Percentiles rank a stretch among this genome's conserved stretches.
phyloP scores from a whole-genome alignment of 768 basidiomycete species.

The Paxillus involutus region DNA sequence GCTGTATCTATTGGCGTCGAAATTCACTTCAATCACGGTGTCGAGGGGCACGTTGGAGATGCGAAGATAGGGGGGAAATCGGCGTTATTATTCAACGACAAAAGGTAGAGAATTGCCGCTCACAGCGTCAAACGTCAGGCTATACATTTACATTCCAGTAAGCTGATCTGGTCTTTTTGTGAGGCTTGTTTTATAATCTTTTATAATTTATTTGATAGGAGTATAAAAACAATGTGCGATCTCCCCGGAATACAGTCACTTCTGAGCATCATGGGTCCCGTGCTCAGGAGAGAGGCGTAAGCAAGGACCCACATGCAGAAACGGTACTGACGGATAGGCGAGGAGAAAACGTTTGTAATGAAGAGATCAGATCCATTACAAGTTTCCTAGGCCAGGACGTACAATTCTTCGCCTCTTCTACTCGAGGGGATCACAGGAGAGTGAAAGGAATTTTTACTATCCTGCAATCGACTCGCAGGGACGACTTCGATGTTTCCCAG shows the following conservation, averaged over 20 bases:
- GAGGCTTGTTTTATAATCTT: background rate
- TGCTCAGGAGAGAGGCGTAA: conserved; percentile 15
- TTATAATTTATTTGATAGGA: conserved; percentile 11
- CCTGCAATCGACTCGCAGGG: conserved; percentile 1
- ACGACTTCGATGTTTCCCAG: conserved; percentile 18
- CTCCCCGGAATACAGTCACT: conserved; percentile 21
- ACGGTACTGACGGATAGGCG: conserved; percentile 20
- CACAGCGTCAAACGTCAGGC: conserved; percentile 24
- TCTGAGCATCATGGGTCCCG: conserved; percentile 24
- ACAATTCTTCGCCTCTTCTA: conserved; percentile 10
- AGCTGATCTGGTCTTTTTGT: conserved; percentile 6
- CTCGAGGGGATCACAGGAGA: too few species aligned
- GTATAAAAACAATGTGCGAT: conserved; percentile 18
- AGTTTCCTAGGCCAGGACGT: conserved; percentile 5
- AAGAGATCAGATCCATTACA: background rate
- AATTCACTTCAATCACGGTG: conserved; percentile 16
- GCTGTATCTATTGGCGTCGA: conserved; percentile 20
- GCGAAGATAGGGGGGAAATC: conserved; percentile 3
- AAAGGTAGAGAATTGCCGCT: conserved; percentile 21
- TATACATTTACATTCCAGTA: conserved; percentile 15
- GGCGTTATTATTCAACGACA: conserved; percentile 16
- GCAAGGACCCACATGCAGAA: conserved; percentile 13
- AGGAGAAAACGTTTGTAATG: background rate
- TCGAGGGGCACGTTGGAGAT: conserved; percentile 15
- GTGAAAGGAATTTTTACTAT: too few species aligned